These are phyloP conservation scores for Bipolaris cookei DNA, from an alignment of 2,329 filamentous ascomycete species.

Conservation along the genomic window DNA sequence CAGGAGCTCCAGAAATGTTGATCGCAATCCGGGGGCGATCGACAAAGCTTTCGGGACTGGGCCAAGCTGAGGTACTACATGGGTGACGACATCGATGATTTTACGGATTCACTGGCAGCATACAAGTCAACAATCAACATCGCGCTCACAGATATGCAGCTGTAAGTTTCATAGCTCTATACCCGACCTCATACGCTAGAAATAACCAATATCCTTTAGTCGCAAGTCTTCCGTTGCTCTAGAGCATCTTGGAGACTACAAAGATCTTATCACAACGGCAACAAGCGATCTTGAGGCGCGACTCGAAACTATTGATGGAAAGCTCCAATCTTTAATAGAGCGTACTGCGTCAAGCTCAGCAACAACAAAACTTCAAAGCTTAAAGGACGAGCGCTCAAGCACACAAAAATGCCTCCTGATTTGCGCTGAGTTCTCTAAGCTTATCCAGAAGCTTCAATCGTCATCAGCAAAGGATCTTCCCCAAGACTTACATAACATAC, in stretches of 20 bases:
- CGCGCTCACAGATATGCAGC: constrained; percentile 50
- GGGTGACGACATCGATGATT: constrained; percentile 54
- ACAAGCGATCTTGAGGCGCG: constrained; percentile 20
- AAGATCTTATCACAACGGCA: constrained; percentile 20
- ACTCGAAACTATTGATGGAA: constrained; percentile 22
- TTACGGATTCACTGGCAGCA: constrained; percentile 49
- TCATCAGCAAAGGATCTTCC: background rate
- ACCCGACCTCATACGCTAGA: background rate
- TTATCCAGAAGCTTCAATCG: background rate
- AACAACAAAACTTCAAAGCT: background rate
- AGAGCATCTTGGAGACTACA: constrained; percentile 16
- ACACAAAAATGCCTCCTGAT: background rate
- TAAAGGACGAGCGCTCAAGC: background rate
- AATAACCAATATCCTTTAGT: constrained; percentile 3
- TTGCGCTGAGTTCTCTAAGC: background rate
- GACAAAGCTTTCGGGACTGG: constrained; percentile 55
- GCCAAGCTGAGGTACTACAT: constrained; percentile 54
- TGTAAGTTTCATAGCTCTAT: constrained; percentile 43
- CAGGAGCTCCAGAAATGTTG: constrained; percentile 47
- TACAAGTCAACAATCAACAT: constrained; percentile 48
- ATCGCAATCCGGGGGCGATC: constrained; percentile 9
- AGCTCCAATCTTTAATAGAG: constrained; percentile 13
- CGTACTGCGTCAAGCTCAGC: background rate
- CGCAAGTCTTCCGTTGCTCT: constrained; percentile 20
- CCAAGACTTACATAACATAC: background rate